A percentile compares a stretch with the other conserved stretches of the same genome.
Conservation (phyloP, 495 filamentous ascomycete genomes). For the Aspergillus biplanus region DNA sequence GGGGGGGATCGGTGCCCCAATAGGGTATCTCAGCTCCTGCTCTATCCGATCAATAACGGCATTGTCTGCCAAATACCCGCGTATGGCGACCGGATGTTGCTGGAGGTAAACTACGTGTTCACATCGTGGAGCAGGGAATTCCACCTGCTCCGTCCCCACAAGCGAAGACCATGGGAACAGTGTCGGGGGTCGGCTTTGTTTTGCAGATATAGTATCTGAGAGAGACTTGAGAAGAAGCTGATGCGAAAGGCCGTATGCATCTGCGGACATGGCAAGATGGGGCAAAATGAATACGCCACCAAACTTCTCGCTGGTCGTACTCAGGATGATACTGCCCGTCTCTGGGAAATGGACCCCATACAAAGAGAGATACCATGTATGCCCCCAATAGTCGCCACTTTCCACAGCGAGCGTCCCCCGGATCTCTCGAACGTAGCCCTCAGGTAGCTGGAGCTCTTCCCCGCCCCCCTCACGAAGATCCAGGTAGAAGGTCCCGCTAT, state of each 20-base stretch:
- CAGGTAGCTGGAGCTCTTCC: constrained; percentile 36
- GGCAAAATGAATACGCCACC: constrained; percentile 85
- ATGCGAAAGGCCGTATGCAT: constrained; percentile 69
- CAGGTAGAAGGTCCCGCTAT: constrained; percentile 49
- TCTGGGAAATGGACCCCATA: constrained; percentile 83
- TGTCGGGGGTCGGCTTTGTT: constrained; percentile 55
- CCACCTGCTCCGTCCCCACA: constrained; percentile 57
- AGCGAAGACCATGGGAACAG: constrained; percentile 68
- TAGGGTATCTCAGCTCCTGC: constrained; percentile 81
- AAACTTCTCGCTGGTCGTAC: constrained; percentile 91
- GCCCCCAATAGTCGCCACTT: constrained; percentile 66
- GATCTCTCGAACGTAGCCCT: constrained; percentile 59
- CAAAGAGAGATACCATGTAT: constrained; percentile 73
- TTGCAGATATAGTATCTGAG: constrained; percentile 60
- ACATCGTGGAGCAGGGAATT: constrained; percentile 71
- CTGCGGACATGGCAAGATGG: constrained; percentile 70
- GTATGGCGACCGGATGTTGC: constrained; percentile 62
- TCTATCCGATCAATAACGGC: constrained; percentile 70
- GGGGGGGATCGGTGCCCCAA: constrained; percentile 70
- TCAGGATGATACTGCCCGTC: constrained; percentile 74
- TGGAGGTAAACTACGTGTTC: constrained; percentile 90
- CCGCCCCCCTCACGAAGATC: constrained; percentile 47
- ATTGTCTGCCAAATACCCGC: constrained; percentile 36
- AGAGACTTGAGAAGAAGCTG: constrained; percentile 72
- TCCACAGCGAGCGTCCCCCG: constrained; percentile 68